phyloP scores from a whole-genome alignment of 345 rosid species.

The Aurinia saxatilis region DNA sequence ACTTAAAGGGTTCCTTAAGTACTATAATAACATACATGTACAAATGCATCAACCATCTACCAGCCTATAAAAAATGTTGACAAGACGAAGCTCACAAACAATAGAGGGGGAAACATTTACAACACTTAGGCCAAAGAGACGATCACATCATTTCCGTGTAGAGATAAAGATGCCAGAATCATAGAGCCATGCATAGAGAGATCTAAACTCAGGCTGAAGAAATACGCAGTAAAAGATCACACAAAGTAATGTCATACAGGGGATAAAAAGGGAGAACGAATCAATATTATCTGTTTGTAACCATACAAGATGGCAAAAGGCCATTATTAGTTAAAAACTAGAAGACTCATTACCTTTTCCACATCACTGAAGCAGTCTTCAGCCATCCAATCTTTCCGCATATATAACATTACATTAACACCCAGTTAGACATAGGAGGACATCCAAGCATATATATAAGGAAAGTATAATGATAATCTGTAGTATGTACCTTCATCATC shows the following conservation, averaged over 20 bases:
- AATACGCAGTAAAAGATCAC: neutral
- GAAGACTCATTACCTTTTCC: constrained; percentile 38
- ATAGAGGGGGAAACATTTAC: neutral
- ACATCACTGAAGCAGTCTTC: constrained; percentile 28
- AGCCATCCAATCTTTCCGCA: constrained; percentile 28
- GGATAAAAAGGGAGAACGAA: neutral
- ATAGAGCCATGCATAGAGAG: neutral
- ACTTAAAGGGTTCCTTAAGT: neutral
- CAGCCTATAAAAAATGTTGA: neutral
- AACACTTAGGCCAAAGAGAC: neutral
- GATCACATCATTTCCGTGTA: neutral
- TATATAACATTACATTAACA: constrained; percentile 10
- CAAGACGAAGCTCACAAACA: neutral
- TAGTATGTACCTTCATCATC: constrained; percentile 34
- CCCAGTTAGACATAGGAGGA: constrained; percentile 21
- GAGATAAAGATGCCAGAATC: neutral
- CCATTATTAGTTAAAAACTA: neutral
- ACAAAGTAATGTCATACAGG: neutral
- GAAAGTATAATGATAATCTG: constrained; percentile 1
- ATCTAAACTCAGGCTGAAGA: neutral
- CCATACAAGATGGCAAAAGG: neutral
- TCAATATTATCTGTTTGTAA: neutral
- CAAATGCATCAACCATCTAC: neutral
- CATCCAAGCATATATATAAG: constrained; percentile 8
- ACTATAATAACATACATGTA: neutral